phyloP scores from a whole-genome alignment of 352 stramenopile species.

The Lagenidium sp. region DNA sequence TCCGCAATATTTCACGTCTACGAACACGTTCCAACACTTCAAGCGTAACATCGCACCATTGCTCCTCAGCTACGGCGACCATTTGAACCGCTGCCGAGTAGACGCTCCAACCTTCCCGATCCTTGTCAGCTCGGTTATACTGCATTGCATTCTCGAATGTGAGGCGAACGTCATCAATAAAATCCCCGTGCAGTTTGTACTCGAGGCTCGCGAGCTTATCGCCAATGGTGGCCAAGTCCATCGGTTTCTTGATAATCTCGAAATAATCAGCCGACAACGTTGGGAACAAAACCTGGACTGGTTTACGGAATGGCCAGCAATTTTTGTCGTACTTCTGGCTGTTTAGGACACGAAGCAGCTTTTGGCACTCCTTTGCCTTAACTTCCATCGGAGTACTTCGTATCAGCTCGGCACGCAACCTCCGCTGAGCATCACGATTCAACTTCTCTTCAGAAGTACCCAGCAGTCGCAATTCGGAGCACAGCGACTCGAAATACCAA shows the following conservation, averaged over 20 bases:
- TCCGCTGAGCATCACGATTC: constrained; percentile 35
- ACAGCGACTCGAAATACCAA: constrained; percentile 84
- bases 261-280: constrained; percentile 67
- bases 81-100: constrained; percentile 72
- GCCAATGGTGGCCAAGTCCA: constrained; percentile 68
- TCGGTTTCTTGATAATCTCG: constrained; percentile 72
- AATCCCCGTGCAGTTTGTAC: constrained; percentile 78
- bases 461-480: constrained; percentile 25
- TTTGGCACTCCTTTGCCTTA: constrained; percentile 77
- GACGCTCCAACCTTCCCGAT: constrained; percentile 71
- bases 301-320: constrained; percentile 80
- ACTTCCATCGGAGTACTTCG: constrained; percentile 49
- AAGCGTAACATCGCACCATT: constrained; percentile 73
- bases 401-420: constrained; percentile 45
- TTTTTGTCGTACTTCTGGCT: constrained; percentile 85
- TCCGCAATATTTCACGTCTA: constrained; percentile 57
- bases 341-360: constrained; percentile 68
- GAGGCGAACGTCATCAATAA: constrained; percentile 68
- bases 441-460: constrained; percentile 1
- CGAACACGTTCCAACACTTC: constrained; percentile 67
- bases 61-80: constrained; percentile 56
- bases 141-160: constrained; percentile 81
- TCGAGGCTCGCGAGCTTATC: constrained; percentile 57
- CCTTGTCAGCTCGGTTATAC: constrained; percentile 78
- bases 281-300: constrained; percentile 65